Conservation (phyloP, 2,329 filamentous ascomycete species). For the Arthrobotrys entomopaga region DNA sequence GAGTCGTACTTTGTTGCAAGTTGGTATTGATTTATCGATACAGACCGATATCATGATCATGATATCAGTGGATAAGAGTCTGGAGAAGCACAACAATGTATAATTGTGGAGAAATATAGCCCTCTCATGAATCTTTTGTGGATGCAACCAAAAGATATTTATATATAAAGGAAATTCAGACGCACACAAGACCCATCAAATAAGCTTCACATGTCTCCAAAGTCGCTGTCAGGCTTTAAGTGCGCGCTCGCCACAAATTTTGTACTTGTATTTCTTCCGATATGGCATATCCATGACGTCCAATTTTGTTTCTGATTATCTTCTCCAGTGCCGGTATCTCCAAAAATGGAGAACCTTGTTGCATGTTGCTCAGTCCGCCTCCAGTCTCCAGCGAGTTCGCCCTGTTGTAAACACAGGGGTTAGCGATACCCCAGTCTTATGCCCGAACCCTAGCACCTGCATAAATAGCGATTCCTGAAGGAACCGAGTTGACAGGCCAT, state of each 20-base stretch:
- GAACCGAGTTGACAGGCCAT: background rate
- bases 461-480: slow-evolving; percentile 34
- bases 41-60: slow-evolving; percentile 4
- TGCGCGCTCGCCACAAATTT: slow-evolving; percentile 25
- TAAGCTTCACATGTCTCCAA: slow-evolving; percentile 14
- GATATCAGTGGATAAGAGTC: slow-evolving; percentile 12
- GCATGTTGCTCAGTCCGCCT: slow-evolving; percentile 26
- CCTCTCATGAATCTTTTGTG: slow-evolving; percentile 3
- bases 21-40: slow-evolving; percentile 15
- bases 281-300: slow-evolving; percentile 13
- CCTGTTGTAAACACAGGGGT: slow-evolving; percentile 35
- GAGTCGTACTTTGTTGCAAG: slow-evolving; percentile 29
- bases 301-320: slow-evolving; percentile 11
- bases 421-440: slow-evolving; percentile 26
- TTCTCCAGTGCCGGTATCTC: background rate
- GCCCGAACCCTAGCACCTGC: slow-evolving; percentile 20
- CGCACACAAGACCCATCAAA: slow-evolving; percentile 5
- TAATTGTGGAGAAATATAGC: slow-evolving; percentile 50
- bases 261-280: slow-evolving; percentile 17
- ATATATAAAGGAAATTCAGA: slow-evolving; percentile 15
- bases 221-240: slow-evolving; percentile 6
- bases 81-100: slow-evolving; percentile 15
- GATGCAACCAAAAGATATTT: slow-evolving; percentile 44
- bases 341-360: slow-evolving; percentile 12
- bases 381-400: slow-evolving; percentile 4